Evolutionary conservation across 2,329 filamentous ascomycete species (phyloP).

Genomic region (Herpotrichia juniperi): DNA sequence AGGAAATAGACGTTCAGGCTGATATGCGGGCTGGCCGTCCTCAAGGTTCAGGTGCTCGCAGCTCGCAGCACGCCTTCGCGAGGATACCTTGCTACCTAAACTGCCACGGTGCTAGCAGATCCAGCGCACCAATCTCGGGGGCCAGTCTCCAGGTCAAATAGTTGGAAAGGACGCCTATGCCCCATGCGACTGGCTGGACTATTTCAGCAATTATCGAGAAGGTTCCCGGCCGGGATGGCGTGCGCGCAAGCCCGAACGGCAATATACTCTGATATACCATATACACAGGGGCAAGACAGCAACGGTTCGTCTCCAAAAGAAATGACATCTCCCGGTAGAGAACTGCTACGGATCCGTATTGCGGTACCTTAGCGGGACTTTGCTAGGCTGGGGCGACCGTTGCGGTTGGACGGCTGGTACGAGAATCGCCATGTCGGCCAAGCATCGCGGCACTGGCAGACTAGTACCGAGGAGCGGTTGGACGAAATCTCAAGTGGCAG

Average conservation of each 20-base stretch:
- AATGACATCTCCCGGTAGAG: constrained; percentile 21
- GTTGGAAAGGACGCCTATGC: not conserved
- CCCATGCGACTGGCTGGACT: constrained; percentile 24
- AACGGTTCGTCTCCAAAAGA: constrained; percentile 23
- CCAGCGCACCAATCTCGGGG: constrained; percentile 9
- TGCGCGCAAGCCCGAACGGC: constrained; percentile 16
- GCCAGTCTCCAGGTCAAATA: not conserved
- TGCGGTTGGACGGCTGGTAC: constrained; percentile 8
- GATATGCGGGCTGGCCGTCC: constrained; percentile 36
- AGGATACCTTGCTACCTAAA: constrained; percentile 6
- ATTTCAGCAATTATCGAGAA: constrained; percentile 21
- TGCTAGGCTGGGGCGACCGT: constrained; percentile 1
- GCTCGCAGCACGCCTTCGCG: constrained; percentile 23
- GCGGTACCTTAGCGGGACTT: constrained; percentile 15
- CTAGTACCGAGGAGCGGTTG: constrained; percentile 34
- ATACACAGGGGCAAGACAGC: constrained; percentile 24
- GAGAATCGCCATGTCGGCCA: constrained; percentile 6
- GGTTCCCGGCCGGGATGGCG: constrained; percentile 16
- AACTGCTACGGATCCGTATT: constrained; percentile 32
- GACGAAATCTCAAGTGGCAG: constrained; percentile 29
- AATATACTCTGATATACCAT: constrained; percentile 25
- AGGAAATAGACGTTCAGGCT: constrained; percentile 35
- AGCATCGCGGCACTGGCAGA: constrained; percentile 34
- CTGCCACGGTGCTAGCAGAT: constrained; percentile 1
- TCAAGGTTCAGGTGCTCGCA: constrained; percentile 15